phyloP scores from a whole-genome alignment of 441 rosid species.

The Croton setiger region DNA sequence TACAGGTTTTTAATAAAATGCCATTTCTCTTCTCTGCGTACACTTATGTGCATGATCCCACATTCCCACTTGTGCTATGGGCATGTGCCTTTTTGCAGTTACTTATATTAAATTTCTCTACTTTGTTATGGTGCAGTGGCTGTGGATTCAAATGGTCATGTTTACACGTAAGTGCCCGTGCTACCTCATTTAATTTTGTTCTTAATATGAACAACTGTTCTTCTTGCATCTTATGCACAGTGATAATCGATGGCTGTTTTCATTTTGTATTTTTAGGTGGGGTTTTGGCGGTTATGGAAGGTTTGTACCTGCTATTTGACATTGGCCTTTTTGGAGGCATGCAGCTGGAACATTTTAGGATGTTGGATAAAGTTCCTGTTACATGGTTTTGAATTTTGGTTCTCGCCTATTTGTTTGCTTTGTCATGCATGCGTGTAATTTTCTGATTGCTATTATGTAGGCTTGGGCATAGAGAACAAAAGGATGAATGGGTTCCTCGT shows the following conservation, averaged over 20 bases:
- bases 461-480: slow-evolving; percentile 99
- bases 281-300: slow-evolving; percentile 96
- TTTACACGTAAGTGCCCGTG: slow-evolving; percentile 91
- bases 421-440: slow-evolving; percentile 18
- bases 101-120: slow-evolving; percentile 17
- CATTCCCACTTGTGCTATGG: not conserved
- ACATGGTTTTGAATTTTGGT: no score
- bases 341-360: not conserved
- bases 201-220: slow-evolving; percentile 1
- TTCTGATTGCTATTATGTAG: slow-evolving; percentile 34
- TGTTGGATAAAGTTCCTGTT: not conserved
- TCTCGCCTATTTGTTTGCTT: not conserved
- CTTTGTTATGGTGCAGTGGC: slow-evolving; percentile 61
- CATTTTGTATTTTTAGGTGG: slow-evolving; percentile 61
- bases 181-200: slow-evolving; percentile 3
- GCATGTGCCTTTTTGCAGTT: slow-evolving; percentile 8
- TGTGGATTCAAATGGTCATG: slow-evolving; percentile 78
- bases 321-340: not conserved
- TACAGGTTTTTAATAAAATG: slow-evolving; percentile 52
- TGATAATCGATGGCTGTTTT: slow-evolving; percentile 20
- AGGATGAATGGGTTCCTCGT: slow-evolving; percentile 97
- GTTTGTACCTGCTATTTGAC: not conserved
- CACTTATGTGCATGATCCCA: no score
- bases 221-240: slow-evolving; percentile 15
- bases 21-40: not conserved